Evolutionary conservation across 345 rosid genomes (phyloP), one percentile per base, ranked within the genome.

Genomic region (Passiflora organensis): DNA sequence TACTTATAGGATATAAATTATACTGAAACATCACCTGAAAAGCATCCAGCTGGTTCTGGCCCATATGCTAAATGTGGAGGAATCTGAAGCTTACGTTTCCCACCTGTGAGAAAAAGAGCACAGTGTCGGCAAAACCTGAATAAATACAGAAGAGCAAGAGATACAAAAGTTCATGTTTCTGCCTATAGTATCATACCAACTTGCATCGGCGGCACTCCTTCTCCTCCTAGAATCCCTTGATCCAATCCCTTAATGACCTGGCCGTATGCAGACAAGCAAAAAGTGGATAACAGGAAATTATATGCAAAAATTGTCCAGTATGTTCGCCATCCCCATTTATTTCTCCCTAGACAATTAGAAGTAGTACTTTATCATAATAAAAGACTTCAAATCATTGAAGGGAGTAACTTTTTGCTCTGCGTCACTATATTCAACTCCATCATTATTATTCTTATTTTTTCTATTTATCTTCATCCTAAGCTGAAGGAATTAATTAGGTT

Each of bases 21-120:
- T 17, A 46, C 13, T 43, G 56, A 28, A 48, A 15, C 59, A 70
- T 64, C 66, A 84, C 99, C 99, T 1, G 86, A 77, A 76, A 93
- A 93, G 68, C 96, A 89, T 48, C 99, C 99, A 1, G 99, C 99
- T 42, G 96, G 91, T 70, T 93, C 95, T 17, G 99, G 96, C 47
- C 99, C 99, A 50, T 86, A 89, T 34, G 96, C 99, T 72, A 86
- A 71, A 53, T 63, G 44, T 37, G 99, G 94, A 55, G 99, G 99
- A 74, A 93, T 86, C 70, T 67, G 75, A 70, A 89, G 99, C 71
- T 76, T 84, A 44, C 91, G 95, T 58, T 77, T 86, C 20, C 99
- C 94, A 13, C 95, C 99, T 86, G 64, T 15, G 9, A 15, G 41
- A 70, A 43, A 47, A 19, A 8, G 34, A 8, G 34, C 5, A 28